These are phyloP conservation scores for Aspergillus baeticus DNA, from an alignment of 495 filamentous ascomycete genomes.

Conservation along the genomic window DNA sequence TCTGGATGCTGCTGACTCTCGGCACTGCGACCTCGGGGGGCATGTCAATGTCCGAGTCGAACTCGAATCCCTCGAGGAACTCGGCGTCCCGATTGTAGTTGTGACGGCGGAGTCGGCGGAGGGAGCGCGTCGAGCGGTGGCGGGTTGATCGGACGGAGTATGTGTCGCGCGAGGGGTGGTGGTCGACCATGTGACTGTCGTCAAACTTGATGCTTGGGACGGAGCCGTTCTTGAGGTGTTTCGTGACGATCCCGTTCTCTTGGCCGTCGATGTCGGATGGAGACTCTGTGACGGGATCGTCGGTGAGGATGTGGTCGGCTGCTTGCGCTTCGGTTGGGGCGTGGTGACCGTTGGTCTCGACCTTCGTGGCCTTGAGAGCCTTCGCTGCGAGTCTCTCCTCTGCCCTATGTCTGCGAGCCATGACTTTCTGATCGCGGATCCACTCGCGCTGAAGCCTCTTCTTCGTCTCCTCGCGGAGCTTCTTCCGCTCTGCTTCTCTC, in stretches of 20 bases:
- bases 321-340: neutral
- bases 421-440: constrained; percentile 49
- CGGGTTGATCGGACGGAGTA: constrained; percentile 29
- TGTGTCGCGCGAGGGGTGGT: constrained; percentile 7
- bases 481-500: constrained; percentile 42
- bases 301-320: constrained; percentile 23
- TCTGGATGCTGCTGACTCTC: neutral
- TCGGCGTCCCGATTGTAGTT: constrained; percentile 24
- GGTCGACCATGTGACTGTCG: constrained; percentile 21
- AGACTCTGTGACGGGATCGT: constrained; percentile 29
- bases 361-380: neutral
- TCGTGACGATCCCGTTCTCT: constrained; percentile 19
- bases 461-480: constrained; percentile 41
- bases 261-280: constrained; percentile 25
- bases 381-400: constrained; percentile 23
- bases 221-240: constrained; percentile 18
- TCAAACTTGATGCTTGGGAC: constrained; percentile 36
- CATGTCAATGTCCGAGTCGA: constrained; percentile 49
- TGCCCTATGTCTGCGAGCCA: constrained; percentile 36
- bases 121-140: constrained; percentile 16
- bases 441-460: constrained; percentile 51
- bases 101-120: constrained; percentile 7
- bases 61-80: constrained; percentile 45
- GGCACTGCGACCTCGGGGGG: constrained; percentile 30
- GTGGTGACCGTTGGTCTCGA: neutral